Evolutionary conservation across 2,329 filamentous ascomycete species (phyloP), one percentile per base, ranked within the genome.

Genomic region (Zymoseptoria pseudotritici): DNA sequence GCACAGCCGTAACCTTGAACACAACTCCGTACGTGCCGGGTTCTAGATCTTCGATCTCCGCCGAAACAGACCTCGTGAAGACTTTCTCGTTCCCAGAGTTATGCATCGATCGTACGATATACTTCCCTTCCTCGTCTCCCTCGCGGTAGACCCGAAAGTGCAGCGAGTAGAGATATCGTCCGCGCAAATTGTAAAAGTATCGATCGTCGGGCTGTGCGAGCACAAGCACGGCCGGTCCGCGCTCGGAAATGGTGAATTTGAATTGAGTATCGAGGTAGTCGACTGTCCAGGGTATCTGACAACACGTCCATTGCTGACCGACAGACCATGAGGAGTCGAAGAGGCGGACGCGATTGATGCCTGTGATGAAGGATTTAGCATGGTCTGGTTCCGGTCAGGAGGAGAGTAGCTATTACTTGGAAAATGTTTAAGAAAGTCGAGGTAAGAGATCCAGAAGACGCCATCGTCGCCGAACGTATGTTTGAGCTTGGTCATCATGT

Each of bases 21-120:
- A 90, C 79, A 4, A 95, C 84, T 6, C 83, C 84, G 73, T 95
- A 95, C 51, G 82, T 84, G 10, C 90, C 90, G 0, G 87, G 82
- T 20, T 89, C 85, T 24, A 95, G 83, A 42, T 86, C 80, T 19
- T 70, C 66, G 8, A 94, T 79, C 71, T 94, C 90, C 1, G 89
- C 86, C 55, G 87, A 91, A 49, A 91, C 86, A 0, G 87, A 89
- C 6, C 90, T 85, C 21, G 80, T 84, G 83, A 91, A 85, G 49
- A 83, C 79, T n/a, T 81, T 77, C 56, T 84, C 81, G n/a, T 80
- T 63, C 24, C 69, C 68, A 10, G 61, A 66, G 55, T 66, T 69
- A 59, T 71, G 67, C 69, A 72, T 70, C 21, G 65, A 69, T 21
- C 70, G 66, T 10, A 71, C 69, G 42, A 73, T 61, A 50, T 66